phyloP scores from a whole-genome alignment of 148 eudicot species.

The Suaeda aralocaspica region DNA sequence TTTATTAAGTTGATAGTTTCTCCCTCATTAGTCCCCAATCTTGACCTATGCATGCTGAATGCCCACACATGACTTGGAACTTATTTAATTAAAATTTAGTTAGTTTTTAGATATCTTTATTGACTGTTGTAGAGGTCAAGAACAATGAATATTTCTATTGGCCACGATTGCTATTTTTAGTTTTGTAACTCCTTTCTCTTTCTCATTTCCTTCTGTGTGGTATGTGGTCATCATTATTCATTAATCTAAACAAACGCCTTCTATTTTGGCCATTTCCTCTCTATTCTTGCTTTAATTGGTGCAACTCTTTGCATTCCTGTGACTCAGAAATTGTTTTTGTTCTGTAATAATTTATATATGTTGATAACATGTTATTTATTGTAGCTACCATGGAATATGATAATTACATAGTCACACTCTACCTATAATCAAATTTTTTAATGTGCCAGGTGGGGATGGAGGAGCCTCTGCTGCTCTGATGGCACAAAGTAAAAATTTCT shows the following conservation, averaged over 20 bases:
- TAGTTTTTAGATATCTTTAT: neutral
- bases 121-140: neutral
- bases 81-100: neutral
- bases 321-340: neutral
- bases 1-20: neutral
- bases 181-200: neutral
- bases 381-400: neutral
- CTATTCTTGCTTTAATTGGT: neutral
- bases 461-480: constrained; percentile 63
- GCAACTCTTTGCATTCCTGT: neutral
- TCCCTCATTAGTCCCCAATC: too few species aligned
- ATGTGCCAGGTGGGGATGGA: constrained; percentile 60
- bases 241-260: neutral
- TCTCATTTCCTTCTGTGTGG: neutral
- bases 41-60: neutral
- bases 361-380: neutral
- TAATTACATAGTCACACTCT: neutral
- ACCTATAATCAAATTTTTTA: neutral
- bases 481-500: constrained; percentile 77
- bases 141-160: neutral
- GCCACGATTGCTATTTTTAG: neutral
- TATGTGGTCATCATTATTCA: too few species aligned
- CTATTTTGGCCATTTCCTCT: neutral
- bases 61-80: neutral
- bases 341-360: neutral